Base-by-base conservation (phyloP, 1,284 basidiomycete species). In the Mycena citricolor region DNA sequence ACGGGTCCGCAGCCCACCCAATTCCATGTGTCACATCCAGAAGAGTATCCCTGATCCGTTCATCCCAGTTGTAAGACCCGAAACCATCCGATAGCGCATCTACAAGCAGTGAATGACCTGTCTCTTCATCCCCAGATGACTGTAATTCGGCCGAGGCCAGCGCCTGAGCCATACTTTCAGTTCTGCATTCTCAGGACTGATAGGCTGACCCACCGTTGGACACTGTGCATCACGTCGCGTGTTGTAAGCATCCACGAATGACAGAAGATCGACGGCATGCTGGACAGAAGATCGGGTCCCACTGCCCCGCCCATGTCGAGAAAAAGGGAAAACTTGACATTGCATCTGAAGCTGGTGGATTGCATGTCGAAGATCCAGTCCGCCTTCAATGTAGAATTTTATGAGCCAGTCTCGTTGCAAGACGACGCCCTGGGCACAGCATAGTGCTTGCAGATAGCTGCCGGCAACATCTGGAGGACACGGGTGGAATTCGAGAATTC, bases 401-500 rank as follows among this genome's bases (percentile, higher is more conserved):
- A 57, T 38, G 28, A 75, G 44, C 6, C 42, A 31, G 16, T 65
- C 61, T 44, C 62, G 66, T 40, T 68, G 56, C 52, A 76, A 57
- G 46, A 57, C 47, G 39, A 69, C 69, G 4, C 81, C 78, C 63
- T 90, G 83, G 8, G 69, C 69, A 21, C 69, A 64, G 52, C 80
- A 81, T 28, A 91, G 57, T n/a, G 71, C 69, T 57, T 83, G 76
- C 26, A 97, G 74, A 64, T 90, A 94, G 3, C 86, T 80, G 11
- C 70, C 66, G n/a, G 83, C 84, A 31, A 88, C 61, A 14, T 69
- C 55, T 5, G 71, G 49, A 8, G 77, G 68, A 56, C 86, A 83
- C 20, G 86, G 71, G 43, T 71, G 58, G 62, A 94, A 94, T 20
- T 66, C 58, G 37, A 95, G 71, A 19, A 79, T 79, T 1, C 67